Evolutionary conservation across 1,139 yeast species (phyloP).

Genomic region (Scheffersomyces titani): DNA sequence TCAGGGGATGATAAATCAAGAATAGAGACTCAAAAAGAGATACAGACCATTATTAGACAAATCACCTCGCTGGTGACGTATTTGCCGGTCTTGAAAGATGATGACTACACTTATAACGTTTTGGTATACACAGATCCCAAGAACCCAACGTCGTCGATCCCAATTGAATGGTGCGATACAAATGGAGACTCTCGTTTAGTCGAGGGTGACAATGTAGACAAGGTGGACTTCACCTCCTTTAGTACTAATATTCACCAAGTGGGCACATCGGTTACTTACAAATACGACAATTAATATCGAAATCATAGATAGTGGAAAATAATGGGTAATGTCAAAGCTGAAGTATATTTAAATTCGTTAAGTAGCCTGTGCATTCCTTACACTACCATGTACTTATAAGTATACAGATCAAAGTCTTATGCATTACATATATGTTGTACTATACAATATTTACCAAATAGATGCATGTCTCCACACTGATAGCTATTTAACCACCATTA

Average conservation of each 20-base stretch:
- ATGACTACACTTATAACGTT: constrained; percentile 79
- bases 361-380: neutral
- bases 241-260: constrained; percentile 70
- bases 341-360: too few relatives aligned
- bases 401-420: neutral
- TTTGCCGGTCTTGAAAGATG: constrained; percentile 70
- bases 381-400: neutral
- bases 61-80: constrained; percentile 88
- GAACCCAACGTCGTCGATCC: constrained; percentile 53
- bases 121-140: constrained; percentile 80
- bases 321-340: neutral
- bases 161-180: constrained; percentile 86
- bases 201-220: constrained; percentile 55
- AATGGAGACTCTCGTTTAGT: constrained; percentile 57
- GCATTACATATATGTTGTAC: neutral
- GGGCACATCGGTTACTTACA: constrained; percentile 78
- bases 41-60: constrained; percentile 84
- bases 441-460: neutral
- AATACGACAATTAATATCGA: constrained; percentile 15
- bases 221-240: constrained; percentile 70
- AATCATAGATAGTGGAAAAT: neutral
- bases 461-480: neutral
- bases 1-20: constrained; percentile 31
- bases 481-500: too few relatives aligned
- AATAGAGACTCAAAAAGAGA: constrained; percentile 66